A percentile compares a stretch with the other conserved stretches of the same genome.
Evolutionary conservation across 192 early-diverging fungal genomes (phyloP).

Genomic region (Coemansia sp.): DNA sequence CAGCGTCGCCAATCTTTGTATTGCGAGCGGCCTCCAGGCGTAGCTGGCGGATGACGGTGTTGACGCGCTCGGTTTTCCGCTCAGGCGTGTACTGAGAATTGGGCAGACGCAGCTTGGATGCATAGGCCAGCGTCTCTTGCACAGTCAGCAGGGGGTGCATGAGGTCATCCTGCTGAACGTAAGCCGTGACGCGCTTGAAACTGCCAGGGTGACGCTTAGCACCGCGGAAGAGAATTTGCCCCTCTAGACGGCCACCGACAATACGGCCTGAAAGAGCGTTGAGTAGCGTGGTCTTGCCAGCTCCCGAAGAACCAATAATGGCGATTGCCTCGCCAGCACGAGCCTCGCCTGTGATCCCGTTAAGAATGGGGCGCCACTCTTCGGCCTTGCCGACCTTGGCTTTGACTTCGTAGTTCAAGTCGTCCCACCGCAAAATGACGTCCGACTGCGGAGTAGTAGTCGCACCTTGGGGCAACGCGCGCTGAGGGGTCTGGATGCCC

Average conservation of each 20-base stretch:
- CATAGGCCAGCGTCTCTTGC: constrained; percentile 74
- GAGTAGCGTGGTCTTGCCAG: constrained; percentile 89
- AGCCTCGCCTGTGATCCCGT: constrained; percentile 71
- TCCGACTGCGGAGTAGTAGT: constrained; percentile 9
- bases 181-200: constrained; percentile 56
- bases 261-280: constrained; percentile 76
- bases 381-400: constrained; percentile 26
- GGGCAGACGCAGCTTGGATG: constrained; percentile 72
- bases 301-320: constrained; percentile 91
- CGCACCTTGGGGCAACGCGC: background rate
- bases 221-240: constrained; percentile 59
- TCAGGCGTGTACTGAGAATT: constrained; percentile 47
- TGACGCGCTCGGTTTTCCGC: constrained; percentile 64
- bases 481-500: constrained; percentile 19
- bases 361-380: constrained; percentile 58
- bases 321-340: constrained; percentile 76
- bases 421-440: constrained; percentile 44
- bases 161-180: constrained; percentile 61
- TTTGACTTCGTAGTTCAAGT: constrained; percentile 48
- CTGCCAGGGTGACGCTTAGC: constrained; percentile 46
- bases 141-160: constrained; percentile 71
- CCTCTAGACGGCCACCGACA: constrained; percentile 59
- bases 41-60: constrained; percentile 66
- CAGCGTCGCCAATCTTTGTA: constrained; percentile 57
- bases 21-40: constrained; percentile 66